Evolutionary conservation across 805 yeast species (phyloP).

Genomic region (Phaffomyces thermotolerans): DNA sequence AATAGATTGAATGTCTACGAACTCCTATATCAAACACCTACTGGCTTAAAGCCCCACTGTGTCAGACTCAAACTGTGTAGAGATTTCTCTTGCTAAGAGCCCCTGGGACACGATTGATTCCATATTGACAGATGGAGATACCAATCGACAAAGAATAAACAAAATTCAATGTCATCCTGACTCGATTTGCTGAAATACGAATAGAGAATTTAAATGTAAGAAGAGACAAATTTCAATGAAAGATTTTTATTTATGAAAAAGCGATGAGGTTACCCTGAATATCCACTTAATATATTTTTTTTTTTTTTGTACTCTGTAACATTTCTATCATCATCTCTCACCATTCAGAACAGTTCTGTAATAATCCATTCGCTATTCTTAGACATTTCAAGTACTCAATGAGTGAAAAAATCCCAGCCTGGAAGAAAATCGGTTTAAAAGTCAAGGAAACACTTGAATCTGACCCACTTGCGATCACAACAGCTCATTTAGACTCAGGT

Average conservation of each 20-base stretch:
- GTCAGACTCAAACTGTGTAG: conserved; percentile 28
- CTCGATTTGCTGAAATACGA: conserved; percentile 19
- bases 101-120: background rate
- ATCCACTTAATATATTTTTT: background rate
- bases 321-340: background rate
- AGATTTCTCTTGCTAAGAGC: conserved; percentile 20
- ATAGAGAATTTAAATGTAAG: conserved; percentile 10
- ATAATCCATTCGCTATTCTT: background rate
- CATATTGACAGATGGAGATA: background rate
- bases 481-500: conserved; percentile 38
- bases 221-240: background rate
- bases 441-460: conserved; percentile 40
- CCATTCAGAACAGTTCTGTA: background rate
- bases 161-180: background rate
- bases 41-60: conserved; percentile 15
- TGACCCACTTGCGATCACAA: conserved; percentile 38
- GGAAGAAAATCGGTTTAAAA: conserved; percentile 72
- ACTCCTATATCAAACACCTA: conserved; percentile 28
- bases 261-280: conserved; percentile 4
- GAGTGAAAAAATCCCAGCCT: conserved; percentile 54
- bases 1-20: conserved; percentile 19
- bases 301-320: background rate
- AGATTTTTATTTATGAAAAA: background rate
- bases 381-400: conserved; percentile 1
- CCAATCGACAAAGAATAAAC: background rate